These are phyloP conservation scores for Bretschneidera sinensis DNA, from an alignment of 345 rosid genomes.

Conservation along the genomic window DNA sequence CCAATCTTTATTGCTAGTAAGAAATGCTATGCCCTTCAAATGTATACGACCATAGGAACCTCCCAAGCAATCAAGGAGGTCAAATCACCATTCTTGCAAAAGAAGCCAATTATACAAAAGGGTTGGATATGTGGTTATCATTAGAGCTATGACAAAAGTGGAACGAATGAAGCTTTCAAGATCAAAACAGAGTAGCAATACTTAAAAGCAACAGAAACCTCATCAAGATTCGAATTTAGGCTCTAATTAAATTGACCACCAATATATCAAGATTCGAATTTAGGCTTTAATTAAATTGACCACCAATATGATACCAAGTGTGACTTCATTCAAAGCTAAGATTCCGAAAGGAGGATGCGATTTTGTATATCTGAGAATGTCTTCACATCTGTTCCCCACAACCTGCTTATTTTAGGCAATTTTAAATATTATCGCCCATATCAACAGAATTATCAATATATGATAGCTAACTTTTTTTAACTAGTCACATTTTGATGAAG, in stretches of 20 bases:
- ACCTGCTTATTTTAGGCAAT: conserved; percentile 39
- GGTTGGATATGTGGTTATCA: too few species aligned
- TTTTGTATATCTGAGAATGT: conserved; percentile 57
- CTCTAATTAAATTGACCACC: neutral
- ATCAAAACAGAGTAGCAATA: too few species aligned
- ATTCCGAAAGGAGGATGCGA: conserved; percentile 37
- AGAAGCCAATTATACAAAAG: too few species aligned
- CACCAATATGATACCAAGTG: neutral
- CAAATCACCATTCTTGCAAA: neutral
- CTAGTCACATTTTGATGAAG: too few species aligned
- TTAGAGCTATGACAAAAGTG: too few species aligned
- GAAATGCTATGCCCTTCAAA: neutral
- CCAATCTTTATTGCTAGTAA: neutral
- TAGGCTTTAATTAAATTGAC: neutral
- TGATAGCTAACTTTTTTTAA: neutral
- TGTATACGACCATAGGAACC: neutral
- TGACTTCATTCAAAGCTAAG: conserved; percentile 8
- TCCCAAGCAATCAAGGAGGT: neutral
- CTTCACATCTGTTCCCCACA: conserved; percentile 73
- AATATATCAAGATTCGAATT: neutral
- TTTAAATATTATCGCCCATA: neutral
- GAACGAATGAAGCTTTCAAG: too few species aligned
- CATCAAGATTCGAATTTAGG: neutral
- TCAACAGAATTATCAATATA: neutral
- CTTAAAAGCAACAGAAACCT: neutral